Conservation (phyloP, 1,284 basidiomycete genomes). For the Neonothopanus nambi region DNA sequence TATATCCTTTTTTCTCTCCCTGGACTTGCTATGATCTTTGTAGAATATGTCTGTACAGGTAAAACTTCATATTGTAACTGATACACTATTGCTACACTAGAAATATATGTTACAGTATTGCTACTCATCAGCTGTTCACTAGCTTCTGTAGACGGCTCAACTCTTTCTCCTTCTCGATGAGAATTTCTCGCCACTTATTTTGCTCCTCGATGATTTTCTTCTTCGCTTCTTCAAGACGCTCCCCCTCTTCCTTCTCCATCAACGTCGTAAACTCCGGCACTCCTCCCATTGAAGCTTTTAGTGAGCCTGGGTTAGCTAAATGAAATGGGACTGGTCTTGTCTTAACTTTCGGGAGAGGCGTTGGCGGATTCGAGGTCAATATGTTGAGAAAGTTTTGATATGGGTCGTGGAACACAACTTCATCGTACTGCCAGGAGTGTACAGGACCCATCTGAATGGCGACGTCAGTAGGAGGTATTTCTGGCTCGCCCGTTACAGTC, state of each 20-base stretch:
- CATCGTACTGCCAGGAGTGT: conserved; percentile 99
- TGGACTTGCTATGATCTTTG: no score
- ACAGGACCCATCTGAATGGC: conserved; percentile 72
- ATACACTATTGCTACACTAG: conserved; percentile 3
- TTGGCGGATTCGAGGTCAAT: conserved; percentile 82
- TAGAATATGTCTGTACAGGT: not conserved
- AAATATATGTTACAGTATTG: conserved; percentile 2
- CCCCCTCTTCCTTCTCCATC: conserved; percentile 87
- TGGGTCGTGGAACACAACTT: conserved; percentile 96
- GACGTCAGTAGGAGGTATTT: conserved; percentile 62
- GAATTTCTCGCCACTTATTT: conserved; percentile 53
- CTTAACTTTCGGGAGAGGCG: conserved; percentile 69
- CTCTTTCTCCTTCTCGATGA: conserved; percentile 78
- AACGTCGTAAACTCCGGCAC: conserved; percentile 78
- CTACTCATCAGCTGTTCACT: conserved; percentile 24
- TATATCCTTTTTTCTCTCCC: not conserved
- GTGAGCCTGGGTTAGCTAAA: conserved; percentile 57
- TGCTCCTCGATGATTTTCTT: conserved; percentile 68
- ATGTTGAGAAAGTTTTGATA: conserved; percentile 86
- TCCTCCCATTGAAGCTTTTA: conserved; percentile 65
- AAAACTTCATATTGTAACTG: no score
- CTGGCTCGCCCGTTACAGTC: conserved; percentile 60
- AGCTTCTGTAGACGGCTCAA: conserved; percentile 60
- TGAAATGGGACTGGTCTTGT: conserved; percentile 72
- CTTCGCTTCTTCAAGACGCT: conserved; percentile 77